Base-by-base conservation (phyloP, 768 basidiomycete genomes). In the Boletus rufocinnamomeus region DNA sequence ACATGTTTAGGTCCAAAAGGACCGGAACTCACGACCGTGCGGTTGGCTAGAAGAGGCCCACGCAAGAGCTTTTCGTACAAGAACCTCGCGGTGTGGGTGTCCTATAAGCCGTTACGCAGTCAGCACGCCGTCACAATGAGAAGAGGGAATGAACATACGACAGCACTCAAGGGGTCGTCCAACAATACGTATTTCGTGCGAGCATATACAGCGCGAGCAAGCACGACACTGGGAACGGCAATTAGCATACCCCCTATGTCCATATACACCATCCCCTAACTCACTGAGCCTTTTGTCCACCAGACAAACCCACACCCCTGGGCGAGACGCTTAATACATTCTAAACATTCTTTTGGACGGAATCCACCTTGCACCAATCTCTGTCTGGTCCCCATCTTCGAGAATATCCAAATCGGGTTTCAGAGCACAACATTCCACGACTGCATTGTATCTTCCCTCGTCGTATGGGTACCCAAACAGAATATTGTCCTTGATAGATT, bases 361-460 rank as follows among this genome's bases (percentile, higher is more conserved):
- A 45, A 28, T 67, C 19, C 50, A 82, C 79, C 85, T 78, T 16
- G 85, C 86, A 16, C 93, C 93, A 62, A 95, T 91, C 73, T 93
- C 89, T 2, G 92, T 94, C 54, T 74, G 76, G 67, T 93, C 94
- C 0, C 96, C 96, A 65, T 95, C 87, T 56, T 95, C 91, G 2
- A 98, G 72, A 13, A 94, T 82, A 6, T 88, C 83, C 56, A 98
- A 72, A 76, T 98, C 96, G 0, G 89, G 84, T 30, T 70, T 75
- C 52, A 98, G 72, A 1, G 93, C 94, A 67, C 95, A 98, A 16
- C 85, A 88, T 52, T 93, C 87, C n/a, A 95, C 70, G 28, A 93
- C 91, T 0, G 76, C 78, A 11, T 87, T 74, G 62, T 95, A 95
- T 50, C 91, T 77, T 60, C 86, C 84, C 60, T 89, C 84, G 52